Conservation (phyloP, 805 yeast species). For the Zygotorulaspora sp. region DNA sequence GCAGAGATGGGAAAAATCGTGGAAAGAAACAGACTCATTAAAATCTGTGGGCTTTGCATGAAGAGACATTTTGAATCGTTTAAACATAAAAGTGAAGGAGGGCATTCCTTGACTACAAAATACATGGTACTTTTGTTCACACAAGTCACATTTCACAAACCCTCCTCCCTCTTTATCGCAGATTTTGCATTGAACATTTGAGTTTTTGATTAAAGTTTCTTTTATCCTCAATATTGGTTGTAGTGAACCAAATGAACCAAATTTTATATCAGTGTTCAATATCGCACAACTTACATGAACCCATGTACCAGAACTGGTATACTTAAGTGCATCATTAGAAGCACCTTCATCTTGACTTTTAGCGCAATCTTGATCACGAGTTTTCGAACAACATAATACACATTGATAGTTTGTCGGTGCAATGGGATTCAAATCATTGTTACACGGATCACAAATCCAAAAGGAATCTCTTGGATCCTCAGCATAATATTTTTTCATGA, state of each 20-base stretch:
- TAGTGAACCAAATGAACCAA: constrained; percentile 39
- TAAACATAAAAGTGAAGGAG: neutral
- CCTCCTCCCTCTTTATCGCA: constrained; percentile 50
- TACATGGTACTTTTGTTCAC: constrained; percentile 20
- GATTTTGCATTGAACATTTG: constrained; percentile 39
- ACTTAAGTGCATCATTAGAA: constrained; percentile 61
- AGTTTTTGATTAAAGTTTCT: constrained; percentile 32
- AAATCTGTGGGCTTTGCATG: too few relatives aligned
- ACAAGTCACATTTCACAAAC: constrained; percentile 19
- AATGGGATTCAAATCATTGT: constrained; percentile 61
- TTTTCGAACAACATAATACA: constrained; percentile 56
- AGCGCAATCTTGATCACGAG: constrained; percentile 44
- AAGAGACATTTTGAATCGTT: neutral
- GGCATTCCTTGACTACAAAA: constrained; percentile 27
- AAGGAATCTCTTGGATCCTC: constrained; percentile 28
- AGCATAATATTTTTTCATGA: neutral
- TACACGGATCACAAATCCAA: constrained; percentile 82
- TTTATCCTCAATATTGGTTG: constrained; percentile 47
- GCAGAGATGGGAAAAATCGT: too few relatives aligned
- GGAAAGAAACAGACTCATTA: too few relatives aligned
- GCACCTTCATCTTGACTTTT: constrained; percentile 40
- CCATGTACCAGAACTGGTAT: constrained; percentile 70
- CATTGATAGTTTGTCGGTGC: constrained; percentile 58
- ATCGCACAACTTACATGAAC: constrained; percentile 71
- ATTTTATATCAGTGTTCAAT: constrained; percentile 44